These are phyloP conservation scores for Xylaria sp. DNA, from an alignment of 2,329 filamentous ascomycete genomes.

Conservation along the genomic window DNA sequence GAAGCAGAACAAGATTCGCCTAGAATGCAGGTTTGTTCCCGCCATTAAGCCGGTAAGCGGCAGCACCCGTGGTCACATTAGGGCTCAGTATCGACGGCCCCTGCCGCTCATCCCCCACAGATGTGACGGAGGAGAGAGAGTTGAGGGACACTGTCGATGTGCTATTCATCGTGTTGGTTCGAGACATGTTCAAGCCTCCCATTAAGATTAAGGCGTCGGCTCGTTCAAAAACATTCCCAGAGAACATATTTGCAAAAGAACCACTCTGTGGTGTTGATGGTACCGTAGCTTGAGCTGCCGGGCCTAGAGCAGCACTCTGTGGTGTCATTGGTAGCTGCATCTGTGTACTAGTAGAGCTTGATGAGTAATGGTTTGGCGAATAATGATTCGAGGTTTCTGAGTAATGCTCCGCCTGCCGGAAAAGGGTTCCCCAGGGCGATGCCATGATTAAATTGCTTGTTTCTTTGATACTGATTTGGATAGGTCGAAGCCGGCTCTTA, in stretches of 20 bases:
- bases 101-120: slow-evolving; percentile 47
- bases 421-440: slow-evolving; percentile 66
- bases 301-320: slow-evolving; percentile 87
- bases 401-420: slow-evolving; percentile 49
- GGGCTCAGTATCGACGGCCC: slow-evolving; percentile 47
- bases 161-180: slow-evolving; percentile 58
- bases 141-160: slow-evolving; percentile 51
- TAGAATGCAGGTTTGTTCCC: slow-evolving; percentile 50
- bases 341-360: slow-evolving; percentile 49
- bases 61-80: slow-evolving; percentile 40
- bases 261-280: slow-evolving; percentile 74
- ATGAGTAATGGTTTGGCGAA: slow-evolving; percentile 51
- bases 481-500: slow-evolving; percentile 77
- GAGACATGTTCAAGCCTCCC: slow-evolving; percentile 67
- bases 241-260: slow-evolving; percentile 66
- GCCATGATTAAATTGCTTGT: slow-evolving; percentile 76
- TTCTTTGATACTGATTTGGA: slow-evolving; percentile 86
- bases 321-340: slow-evolving; percentile 80
- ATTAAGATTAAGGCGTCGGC: slow-evolving; percentile 68
- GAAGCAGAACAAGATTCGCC: slow-evolving; percentile 43
- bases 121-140: slow-evolving; percentile 49
- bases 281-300: slow-evolving; percentile 89
- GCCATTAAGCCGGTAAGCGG: slow-evolving; percentile 46
- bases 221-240: slow-evolving; percentile 69
- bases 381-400: slow-evolving; percentile 43